Percentiles rank a stretch among this genome's conserved stretches.
These are phyloP conservation scores for Paramyrothecium roridum DNA, from an alignment of 2,329 filamentous ascomycete species.

Conservation along the genomic window DNA sequence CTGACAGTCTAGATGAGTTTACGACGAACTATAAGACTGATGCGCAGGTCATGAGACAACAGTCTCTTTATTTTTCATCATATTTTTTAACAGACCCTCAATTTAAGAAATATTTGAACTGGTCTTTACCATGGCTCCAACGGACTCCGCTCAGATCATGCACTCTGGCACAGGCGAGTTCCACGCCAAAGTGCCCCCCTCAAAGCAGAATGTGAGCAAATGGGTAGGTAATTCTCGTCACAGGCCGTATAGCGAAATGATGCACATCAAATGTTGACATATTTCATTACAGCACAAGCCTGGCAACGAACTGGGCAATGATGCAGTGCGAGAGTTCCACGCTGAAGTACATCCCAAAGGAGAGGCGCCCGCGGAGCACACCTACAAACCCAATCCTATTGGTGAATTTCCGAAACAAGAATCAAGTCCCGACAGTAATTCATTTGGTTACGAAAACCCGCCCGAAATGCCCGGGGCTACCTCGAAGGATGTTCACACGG, in stretches of 20 bases:
- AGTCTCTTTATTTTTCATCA: too few relatives aligned
- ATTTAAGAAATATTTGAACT: not conserved
- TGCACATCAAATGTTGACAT: not conserved
- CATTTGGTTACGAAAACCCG: slow-evolving; percentile 21
- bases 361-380: slow-evolving; percentile 51
- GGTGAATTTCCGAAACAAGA: slow-evolving; percentile 32
- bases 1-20: not conserved
- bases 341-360: slow-evolving; percentile 59
- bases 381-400: slow-evolving; percentile 35
- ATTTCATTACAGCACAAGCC: slow-evolving; percentile 48
- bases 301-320: slow-evolving; percentile 58
- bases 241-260: not conserved
- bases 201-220: not conserved
- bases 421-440: slow-evolving; percentile 11
- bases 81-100: not conserved
- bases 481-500: slow-evolving; percentile 38
- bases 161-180: not conserved
- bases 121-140: not conserved
- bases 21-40: not conserved
- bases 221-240: not conserved
- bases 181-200: not conserved
- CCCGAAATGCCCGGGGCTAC: slow-evolving; percentile 42
- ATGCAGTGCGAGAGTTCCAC: slow-evolving; percentile 60
- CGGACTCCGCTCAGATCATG: not conserved
- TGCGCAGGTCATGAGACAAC: not conserved